Percentiles rank a stretch among this genome's conserved stretches.
These are phyloP conservation scores for Podospora appendiculata DNA, from an alignment of 495 filamentous ascomycete species.

Conservation along the genomic window DNA sequence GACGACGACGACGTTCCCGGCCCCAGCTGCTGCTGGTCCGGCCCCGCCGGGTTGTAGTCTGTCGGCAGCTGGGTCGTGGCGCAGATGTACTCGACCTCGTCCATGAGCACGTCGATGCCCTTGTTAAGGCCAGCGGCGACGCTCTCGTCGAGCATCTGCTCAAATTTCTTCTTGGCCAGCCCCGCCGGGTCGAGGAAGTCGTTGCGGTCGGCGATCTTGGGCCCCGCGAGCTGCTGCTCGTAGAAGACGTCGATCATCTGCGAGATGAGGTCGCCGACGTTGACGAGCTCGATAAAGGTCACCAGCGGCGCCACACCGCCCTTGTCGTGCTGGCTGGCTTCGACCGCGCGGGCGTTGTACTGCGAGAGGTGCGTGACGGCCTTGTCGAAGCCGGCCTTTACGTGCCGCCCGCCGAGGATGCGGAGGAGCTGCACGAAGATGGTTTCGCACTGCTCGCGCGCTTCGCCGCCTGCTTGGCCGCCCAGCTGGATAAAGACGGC, in stretches of 20 bases:
- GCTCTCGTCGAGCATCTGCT: slow-evolving; percentile 96
- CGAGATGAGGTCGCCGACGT: slow-evolving; percentile 94
- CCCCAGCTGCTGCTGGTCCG: slow-evolving; percentile 21
- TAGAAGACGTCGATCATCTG: slow-evolving; percentile 99
- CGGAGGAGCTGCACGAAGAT: slow-evolving; percentile 82
- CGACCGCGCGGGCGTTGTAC: slow-evolving; percentile 85
- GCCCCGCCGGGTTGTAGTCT: slow-evolving; percentile 74
- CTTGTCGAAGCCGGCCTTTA: slow-evolving; percentile 84
- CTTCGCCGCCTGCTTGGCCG: slow-evolving; percentile 71
- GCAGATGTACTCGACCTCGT: slow-evolving; percentile 92
- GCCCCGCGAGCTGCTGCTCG: slow-evolving; percentile 80
- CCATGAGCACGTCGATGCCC: slow-evolving; percentile 96
- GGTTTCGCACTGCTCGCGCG: slow-evolving; percentile 80
- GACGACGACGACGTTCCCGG: not conserved
- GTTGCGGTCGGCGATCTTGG: slow-evolving; percentile 78
- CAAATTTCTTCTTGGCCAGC: slow-evolving; percentile 95
- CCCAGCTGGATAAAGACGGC: slow-evolving; percentile 73
- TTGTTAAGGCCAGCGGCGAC: slow-evolving; percentile 94
- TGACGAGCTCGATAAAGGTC: slow-evolving; percentile 94
- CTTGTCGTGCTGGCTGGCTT: slow-evolving; percentile 59
- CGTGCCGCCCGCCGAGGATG: slow-evolving; percentile 74
- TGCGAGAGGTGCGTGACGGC: slow-evolving; percentile 84
- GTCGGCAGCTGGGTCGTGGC: slow-evolving; percentile 79
- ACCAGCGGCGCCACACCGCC: slow-evolving; percentile 81
- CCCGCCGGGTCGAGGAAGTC: slow-evolving; percentile 90